phyloP scores from a whole-genome alignment of 108 stramenopile genomes.

The Bacterosira constricta region DNA sequence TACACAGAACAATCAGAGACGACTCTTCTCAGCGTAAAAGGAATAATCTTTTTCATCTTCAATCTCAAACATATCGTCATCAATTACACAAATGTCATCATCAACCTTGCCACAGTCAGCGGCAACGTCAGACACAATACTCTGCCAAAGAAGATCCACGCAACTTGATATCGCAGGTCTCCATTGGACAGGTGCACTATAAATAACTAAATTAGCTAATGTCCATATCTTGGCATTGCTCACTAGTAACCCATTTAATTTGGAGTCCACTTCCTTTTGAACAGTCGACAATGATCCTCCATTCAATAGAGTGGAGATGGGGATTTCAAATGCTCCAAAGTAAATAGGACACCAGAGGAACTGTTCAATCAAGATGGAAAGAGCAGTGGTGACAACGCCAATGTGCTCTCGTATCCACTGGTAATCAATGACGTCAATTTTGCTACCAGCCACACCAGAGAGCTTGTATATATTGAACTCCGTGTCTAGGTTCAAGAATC shows the following conservation, averaged over 20 bases:
- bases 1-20: too few species aligned
- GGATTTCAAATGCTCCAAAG: slow-evolving; percentile 61
- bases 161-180: slow-evolving; percentile 30
- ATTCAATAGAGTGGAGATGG: slow-evolving; percentile 44
- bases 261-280: slow-evolving; percentile 44
- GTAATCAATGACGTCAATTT: not conserved
- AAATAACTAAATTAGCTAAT: slow-evolving; percentile 54
- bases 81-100: slow-evolving; percentile 8
- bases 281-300: slow-evolving; percentile 37
- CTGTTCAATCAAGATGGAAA: slow-evolving; percentile 44
- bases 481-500: slow-evolving; percentile 4
- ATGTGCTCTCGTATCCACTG: not conserved
- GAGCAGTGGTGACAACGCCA: not conserved
- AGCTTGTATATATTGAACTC: slow-evolving; percentile 13
- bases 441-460: not conserved
- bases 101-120: slow-evolving; percentile 35
- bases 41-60: not conserved
- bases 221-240: slow-evolving; percentile 72
- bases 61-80: not conserved
- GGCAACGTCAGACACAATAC: slow-evolving; percentile 44
- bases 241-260: slow-evolving; percentile 44
- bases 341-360: slow-evolving; percentile 57
- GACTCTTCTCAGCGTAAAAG: slow-evolving; percentile 1
- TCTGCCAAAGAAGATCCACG: slow-evolving; percentile 56
- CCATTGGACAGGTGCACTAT: slow-evolving; percentile 54